Evolutionary conservation across 129 eudicot genomes (phyloP), one percentile per base, ranked within the genome.

Genomic region (carrot (Daucus carota)): DNA sequence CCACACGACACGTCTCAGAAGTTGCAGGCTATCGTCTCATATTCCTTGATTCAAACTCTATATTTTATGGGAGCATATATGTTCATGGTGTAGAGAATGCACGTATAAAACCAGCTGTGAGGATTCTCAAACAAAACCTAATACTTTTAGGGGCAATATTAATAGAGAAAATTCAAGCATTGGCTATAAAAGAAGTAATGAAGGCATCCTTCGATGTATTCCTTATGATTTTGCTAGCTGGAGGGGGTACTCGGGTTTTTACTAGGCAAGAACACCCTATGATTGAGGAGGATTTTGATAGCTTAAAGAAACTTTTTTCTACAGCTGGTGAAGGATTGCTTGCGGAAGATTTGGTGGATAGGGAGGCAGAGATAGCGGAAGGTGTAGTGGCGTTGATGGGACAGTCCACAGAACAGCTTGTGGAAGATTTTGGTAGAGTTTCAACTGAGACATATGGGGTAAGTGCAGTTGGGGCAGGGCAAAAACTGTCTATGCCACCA

Each of bases 11-110:
- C 29, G 94, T 94, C 1, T 80, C 94, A 0, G 94, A 94, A 81
- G 99, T 94, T 29, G 90, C 99, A 28, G 99, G 94, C 28, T 91
- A 89, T 75, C 92, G 99, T 13, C 89, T 94, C 0, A 81, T 94
- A 45, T 94, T 91, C 89, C 81, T 91, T 15, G 99, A 94, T 74
- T 91, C 97, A 16, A 87, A 80, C 76, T 75, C 89, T 0, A 89
- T 89, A 20, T 34, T 94, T 76, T 94, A 94, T 22, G 97, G 88
- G 12, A 84, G 83, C 59, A 70, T 94, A 14, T 94, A 89, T 50
- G 77, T 82, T 29, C 88, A 84, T 8, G 85, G 83, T 20, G 92
- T 94, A 9, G 84, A 79, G 29, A 89, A 84, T 45, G 69, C 93
- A 1, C 88, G 99, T 16, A 88, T 91, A 12, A 73, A 83, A 62